phyloP scores from a whole-genome alignment of 1,284 basidiomycete species.

The Ganoderma sinense region DNA sequence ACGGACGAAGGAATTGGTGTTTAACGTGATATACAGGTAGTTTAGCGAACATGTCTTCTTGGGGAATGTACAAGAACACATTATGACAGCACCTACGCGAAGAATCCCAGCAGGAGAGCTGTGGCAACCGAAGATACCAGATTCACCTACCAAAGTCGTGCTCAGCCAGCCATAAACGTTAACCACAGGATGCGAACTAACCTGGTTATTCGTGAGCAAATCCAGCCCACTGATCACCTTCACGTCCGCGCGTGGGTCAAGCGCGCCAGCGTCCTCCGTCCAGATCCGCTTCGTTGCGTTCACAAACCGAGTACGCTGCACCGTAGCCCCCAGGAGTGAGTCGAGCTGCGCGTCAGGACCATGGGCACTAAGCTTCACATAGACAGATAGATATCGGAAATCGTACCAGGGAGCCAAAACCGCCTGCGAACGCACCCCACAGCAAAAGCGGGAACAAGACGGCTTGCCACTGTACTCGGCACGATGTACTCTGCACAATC shows the following conservation, averaged over 20 bases:
- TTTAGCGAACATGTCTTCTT: too few relatives aligned
- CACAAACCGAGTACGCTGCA: conserved; percentile 86
- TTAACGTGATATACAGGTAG: too few relatives aligned
- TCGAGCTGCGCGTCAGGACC: conserved; percentile 22
- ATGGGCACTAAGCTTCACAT: not conserved
- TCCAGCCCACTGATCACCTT: conserved; percentile 76
- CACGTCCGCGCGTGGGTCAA: conserved; percentile 43
- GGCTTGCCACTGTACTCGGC: too few relatives aligned
- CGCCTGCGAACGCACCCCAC: conserved; percentile 59
- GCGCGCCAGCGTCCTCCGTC: conserved; percentile 56
- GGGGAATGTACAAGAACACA: too few relatives aligned
- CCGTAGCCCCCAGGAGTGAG: conserved; percentile 70
- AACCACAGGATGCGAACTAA: conserved; percentile 37
- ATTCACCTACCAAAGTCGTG: conserved; percentile 26
- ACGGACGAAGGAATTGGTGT: too few relatives aligned
- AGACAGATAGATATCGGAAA: not conserved
- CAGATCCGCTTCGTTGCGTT: conserved; percentile 69
- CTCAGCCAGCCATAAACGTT: not conserved
- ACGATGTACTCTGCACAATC: conserved; percentile 38
- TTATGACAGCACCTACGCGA: conserved; percentile 20
- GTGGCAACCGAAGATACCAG: conserved; percentile 34
- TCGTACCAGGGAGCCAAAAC: conserved; percentile 79
- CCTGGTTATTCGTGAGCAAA: conserved; percentile 85
- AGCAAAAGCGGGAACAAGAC: too few relatives aligned
- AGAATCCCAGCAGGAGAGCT: conserved; percentile 28